Conservation (phyloP, 176 grass and related monocot genomes). For the Cenchrus purpureus region DNA sequence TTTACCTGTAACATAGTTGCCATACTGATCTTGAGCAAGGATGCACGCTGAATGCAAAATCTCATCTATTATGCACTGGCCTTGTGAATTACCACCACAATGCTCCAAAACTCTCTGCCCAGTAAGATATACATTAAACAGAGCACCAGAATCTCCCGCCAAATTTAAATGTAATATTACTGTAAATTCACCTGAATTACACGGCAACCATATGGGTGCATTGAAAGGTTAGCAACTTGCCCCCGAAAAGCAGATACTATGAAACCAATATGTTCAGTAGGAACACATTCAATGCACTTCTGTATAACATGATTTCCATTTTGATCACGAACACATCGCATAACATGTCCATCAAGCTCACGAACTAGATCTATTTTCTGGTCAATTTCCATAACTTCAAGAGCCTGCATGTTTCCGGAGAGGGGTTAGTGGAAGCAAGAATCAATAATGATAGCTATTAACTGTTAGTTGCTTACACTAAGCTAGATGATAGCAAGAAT, state of each 20-base stretch:
- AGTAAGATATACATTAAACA: conserved; percentile 23
- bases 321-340: conserved; percentile 96
- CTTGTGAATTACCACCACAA: conserved; percentile 71
- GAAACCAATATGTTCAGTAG: conserved; percentile 81
- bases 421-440: conserved; percentile 43
- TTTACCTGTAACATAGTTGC: conserved; percentile 99
- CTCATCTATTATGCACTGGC: conserved; percentile 96
- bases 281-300: conserved; percentile 97
- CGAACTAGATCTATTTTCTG: conserved; percentile 81
- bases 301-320: conserved; percentile 99
- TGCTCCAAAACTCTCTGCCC: conserved; percentile 94
- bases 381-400: conserved; percentile 93
- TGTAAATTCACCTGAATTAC: conserved; percentile 85
- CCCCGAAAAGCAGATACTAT: conserved; percentile 85
- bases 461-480: conserved; percentile 3
- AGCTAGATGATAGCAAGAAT: neutral
- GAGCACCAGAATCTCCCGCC: conserved; percentile 5
- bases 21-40: conserved; percentile 96
- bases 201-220: conserved; percentile 96
- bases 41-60: conserved; percentile 88
- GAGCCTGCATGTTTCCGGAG: conserved; percentile 60
- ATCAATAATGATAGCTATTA: conserved; percentile 16
- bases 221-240: conserved; percentile 86
- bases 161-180: neutral
- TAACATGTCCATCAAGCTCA: conserved; percentile 92